Evolutionary conservation across 139 green algal genomes (phyloP).

Genomic region (Pleodorina starrii): DNA sequence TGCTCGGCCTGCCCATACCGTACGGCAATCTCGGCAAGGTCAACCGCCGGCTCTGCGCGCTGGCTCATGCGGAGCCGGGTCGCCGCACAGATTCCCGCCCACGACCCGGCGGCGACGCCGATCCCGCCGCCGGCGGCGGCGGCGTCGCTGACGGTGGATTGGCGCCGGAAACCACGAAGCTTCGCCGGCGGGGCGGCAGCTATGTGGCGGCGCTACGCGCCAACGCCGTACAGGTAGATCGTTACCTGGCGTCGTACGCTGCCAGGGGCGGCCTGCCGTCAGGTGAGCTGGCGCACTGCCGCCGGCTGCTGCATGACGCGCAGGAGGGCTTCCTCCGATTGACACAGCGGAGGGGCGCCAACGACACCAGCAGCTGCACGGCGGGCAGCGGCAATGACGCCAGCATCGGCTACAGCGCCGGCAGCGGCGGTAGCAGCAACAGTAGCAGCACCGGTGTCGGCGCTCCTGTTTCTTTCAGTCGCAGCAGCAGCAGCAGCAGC

Average conservation of each 20-base stretch:
- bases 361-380: conserved; percentile 1
- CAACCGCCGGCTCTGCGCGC: conserved; percentile 69
- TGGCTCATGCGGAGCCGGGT: not conserved
- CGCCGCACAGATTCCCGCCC: not conserved
- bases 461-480: too few species aligned
- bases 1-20: conserved; percentile 89
- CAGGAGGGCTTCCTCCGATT: not conserved
- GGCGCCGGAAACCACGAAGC: not conserved
- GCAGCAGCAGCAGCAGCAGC: not conserved
- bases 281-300: conserved; percentile 44
- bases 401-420: too few species aligned
- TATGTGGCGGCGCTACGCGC: conserved; percentile 39
- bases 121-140: not conserved
- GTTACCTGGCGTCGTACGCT: conserved; percentile 83
- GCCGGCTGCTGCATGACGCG: conserved; percentile 48
- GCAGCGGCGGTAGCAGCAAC: too few species aligned
- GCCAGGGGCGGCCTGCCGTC: conserved; percentile 58
- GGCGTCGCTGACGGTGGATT: not conserved
- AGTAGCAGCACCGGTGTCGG: too few species aligned
- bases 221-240: conserved; percentile 67
- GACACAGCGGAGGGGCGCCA: not conserved
- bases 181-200: not conserved
- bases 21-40: conserved; percentile 87
- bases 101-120: too few species aligned
- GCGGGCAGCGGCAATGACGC: too few species aligned